Base-by-base conservation (phyloP, 345 rosid genomes). In the Citrus mangshanensis region DNA sequence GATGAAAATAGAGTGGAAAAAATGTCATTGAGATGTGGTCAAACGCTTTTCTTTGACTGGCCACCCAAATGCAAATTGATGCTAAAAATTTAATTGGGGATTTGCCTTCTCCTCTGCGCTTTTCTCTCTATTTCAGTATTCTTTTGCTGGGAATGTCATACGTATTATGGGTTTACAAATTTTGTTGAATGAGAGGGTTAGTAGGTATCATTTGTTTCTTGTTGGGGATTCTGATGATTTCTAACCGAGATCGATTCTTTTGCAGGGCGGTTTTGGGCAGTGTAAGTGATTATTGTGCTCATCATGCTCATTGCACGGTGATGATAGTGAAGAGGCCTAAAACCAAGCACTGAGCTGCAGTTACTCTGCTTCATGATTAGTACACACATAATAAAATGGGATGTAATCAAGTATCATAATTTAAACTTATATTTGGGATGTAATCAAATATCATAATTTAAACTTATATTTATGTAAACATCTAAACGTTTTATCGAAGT, bases 241-340 rank as follows among this genome's bases (percentile, higher is more conserved):
- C n/a, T 46, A 64, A 64, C 46, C n/a, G 0, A 18, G 61, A 30
- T 30, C 34, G 14, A 67, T 67, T 35, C 10, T 65, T 27, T 58
- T 80, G 77, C 92, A 96, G 99, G 97, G 95, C 97, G 58, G 93
- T 54, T 54, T 54, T 94, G 37, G 99, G 98, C 21, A 96, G 99
- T 42, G 97, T 92, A 75, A 96, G 98, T 64, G 99, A 96, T 81
- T 94, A 96, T 78, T 94, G 97, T 72, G 84, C 97, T 79, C 99
- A 96, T 80, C 99, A 96, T 82, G 99, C 97, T 82, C 99, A 96
- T 76, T 96, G 98, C 90, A 83, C 90, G 2, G 98, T 93, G 81
- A 89, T 94, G 98, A 90, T 96, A 67, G 58, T 54, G 22, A 54
- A 96, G 95, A 96, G 32, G 93, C 99, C 99, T 49, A 94, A 93